Conservation (phyloP, 2,329 filamentous ascomycete species). For the Ophiostoma fasciatum region DNA sequence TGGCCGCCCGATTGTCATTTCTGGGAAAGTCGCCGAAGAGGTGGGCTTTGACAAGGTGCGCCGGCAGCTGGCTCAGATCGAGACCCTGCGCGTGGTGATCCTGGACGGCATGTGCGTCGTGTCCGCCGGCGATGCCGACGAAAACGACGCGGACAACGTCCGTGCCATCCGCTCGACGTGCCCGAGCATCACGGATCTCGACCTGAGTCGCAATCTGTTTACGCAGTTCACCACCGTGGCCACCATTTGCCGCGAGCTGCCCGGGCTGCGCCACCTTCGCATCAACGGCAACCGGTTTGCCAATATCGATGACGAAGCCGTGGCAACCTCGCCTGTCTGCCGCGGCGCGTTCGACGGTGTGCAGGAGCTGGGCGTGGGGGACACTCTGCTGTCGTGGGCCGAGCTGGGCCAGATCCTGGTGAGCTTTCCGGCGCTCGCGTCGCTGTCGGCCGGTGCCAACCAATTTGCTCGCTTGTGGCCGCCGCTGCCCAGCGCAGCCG, state of each 20-base stretch:
- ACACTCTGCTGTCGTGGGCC: conserved; percentile 51
- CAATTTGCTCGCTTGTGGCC: conserved; percentile 34
- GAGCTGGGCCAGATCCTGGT: conserved; percentile 40
- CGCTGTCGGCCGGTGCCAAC: conserved; percentile 41
- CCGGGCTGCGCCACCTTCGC: conserved; percentile 49
- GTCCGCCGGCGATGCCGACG: conserved; percentile 18
- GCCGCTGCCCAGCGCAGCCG: conserved; percentile 24
- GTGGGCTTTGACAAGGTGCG: conserved; percentile 91
- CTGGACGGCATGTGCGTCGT: conserved; percentile 60
- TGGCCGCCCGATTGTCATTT: conserved; percentile 45
- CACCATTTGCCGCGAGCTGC: conserved; percentile 55
- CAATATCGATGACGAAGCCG: conserved; percentile 17
- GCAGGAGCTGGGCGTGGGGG: conserved; percentile 48
- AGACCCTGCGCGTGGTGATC: conserved; percentile 66
- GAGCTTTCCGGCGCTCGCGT: conserved; percentile 37
- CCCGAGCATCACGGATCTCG: conserved; percentile 59
- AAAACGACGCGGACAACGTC: conserved; percentile 20
- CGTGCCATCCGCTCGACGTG: conserved; percentile 35
- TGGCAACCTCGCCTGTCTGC: too few species aligned
- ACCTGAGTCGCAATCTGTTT: conserved; percentile 75
- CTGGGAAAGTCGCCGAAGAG: conserved; percentile 76
- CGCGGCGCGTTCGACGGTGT: conserved; percentile 33
- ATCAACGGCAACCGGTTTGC: conserved; percentile 58
- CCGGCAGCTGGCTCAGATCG: conserved; percentile 59
- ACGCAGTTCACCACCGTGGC: conserved; percentile 50